These are phyloP conservation scores for Sclerotiophoma versabilis DNA, from an alignment of 2,329 filamentous ascomycete species.

Conservation along the genomic window DNA sequence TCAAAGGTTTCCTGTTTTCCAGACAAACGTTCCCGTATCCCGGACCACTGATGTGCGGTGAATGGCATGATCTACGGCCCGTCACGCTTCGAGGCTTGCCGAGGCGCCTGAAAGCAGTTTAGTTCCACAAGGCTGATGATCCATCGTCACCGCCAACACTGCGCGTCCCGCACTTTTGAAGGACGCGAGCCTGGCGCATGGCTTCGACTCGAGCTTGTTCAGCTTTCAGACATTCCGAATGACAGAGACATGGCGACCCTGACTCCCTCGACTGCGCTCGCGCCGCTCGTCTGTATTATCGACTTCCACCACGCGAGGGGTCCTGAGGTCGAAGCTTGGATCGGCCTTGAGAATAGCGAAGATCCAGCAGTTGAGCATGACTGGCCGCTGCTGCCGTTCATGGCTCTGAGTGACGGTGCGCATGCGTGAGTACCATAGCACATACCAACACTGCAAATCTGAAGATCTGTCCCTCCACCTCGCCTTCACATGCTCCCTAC, in stretches of 20 bases:
- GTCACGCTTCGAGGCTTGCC: constrained; percentile 18
- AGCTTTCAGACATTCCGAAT: constrained; percentile 12
- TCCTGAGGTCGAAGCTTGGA: constrained; percentile 93
- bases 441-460: constrained; percentile 45
- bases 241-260: constrained; percentile 50
- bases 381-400: constrained; percentile 92
- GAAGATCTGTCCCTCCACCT: not conserved
- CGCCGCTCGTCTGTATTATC: constrained; percentile 57
- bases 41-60: constrained; percentile 1
- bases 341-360: constrained; percentile 74
- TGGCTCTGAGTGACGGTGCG: constrained; percentile 94
- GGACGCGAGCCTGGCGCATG: constrained; percentile 27
- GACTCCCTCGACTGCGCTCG: constrained; percentile 17
- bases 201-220: constrained; percentile 4
- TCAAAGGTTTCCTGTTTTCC: not conserved
- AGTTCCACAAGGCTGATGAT: constrained; percentile 32
- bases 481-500: constrained; percentile 7
- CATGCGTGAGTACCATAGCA: constrained; percentile 69
- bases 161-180: constrained; percentile 26
- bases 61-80: constrained; percentile 9
- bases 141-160: constrained; percentile 35
- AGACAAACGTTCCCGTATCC: not conserved
- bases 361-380: constrained; percentile 86
- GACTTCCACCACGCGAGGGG: constrained; percentile 68
- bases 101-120: constrained; percentile 24